Evolutionary conservation across 768 basidiomycete species (phyloP).

Genomic region (Lactifluus piperatus): DNA sequence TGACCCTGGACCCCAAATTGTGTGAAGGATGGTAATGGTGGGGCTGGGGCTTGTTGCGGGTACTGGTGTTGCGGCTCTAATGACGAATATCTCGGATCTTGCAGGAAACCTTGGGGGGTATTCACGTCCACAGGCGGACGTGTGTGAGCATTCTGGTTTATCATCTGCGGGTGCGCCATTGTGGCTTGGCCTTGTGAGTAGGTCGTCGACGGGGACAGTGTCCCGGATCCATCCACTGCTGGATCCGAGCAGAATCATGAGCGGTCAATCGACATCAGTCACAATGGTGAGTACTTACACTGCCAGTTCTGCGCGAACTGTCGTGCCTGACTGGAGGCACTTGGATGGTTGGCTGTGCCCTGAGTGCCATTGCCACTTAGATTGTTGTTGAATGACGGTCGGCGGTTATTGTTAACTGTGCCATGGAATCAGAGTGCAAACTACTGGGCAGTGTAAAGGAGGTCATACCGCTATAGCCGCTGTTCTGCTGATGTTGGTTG

Average conservation of each 20-base stretch:
- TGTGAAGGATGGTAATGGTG: too few relatives aligned
- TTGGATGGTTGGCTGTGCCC: background rate
- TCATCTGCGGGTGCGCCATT: background rate
- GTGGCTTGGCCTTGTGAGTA: background rate
- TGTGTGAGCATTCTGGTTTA: background rate
- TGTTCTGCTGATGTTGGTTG: background rate
- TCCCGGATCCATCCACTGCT: too few relatives aligned
- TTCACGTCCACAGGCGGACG: too few relatives aligned
- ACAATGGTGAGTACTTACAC: background rate
- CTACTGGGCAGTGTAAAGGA: background rate
- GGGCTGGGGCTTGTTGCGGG: too few relatives aligned
- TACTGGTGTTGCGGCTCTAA: too few relatives aligned
- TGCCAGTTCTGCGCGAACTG: background rate
- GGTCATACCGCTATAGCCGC: background rate
- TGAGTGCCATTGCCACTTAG: too few relatives aligned
- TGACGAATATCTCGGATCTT: background rate
- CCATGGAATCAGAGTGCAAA: background rate
- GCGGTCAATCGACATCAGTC: background rate
- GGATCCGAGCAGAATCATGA: background rate
- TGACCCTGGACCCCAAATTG: too few relatives aligned
- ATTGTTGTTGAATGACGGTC: background rate
- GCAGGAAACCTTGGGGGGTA: background rate
- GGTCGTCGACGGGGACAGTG: background rate
- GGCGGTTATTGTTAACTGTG: too few relatives aligned
- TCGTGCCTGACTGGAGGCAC: background rate